Base-by-base conservation (phyloP, 1,284 basidiomycete genomes). In the Pseudomicrostroma phylloplanum region DNA sequence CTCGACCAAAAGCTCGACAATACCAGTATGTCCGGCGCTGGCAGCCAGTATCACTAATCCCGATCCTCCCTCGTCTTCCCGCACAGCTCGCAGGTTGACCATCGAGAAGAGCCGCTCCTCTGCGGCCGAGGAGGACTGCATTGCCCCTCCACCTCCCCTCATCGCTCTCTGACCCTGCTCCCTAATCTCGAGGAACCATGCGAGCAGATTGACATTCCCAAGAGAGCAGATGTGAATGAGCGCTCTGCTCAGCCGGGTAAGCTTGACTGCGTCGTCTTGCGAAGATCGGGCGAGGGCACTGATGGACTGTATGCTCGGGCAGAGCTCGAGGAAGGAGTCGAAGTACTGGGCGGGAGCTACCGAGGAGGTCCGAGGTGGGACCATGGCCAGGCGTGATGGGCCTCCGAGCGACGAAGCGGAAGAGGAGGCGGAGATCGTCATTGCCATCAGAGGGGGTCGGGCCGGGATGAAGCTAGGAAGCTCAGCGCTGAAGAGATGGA, bases 21-120 rank as follows among this genome's bases (percentile, higher is more conserved):
- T 66, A 43, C 74, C 72, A n/a, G 71, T 67, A 46, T 76, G 72
- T 2, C 72, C 73, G 2, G 68, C 66, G 19, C 66, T 68, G 17
- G 70, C 60, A 4, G 73, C 73, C 17, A 76, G 67, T n/a, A 69
- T 67, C 6, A 76, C 64, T 4, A 72, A 69, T 17, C 73, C 72
- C n/a, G 62, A 62, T 53, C 66, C 70, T 15, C 71, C 65, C 12
- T 70, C 71, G 53, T 74, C 72, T 3, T 63, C 19, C n/a, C 55
- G n/a, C 48, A 56, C 26, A 12, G 63, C 61, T n/a, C 64, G 17
- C 21, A 48, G 48, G 6, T 53, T 30, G 6, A 53, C 8, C 39
- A 42, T 39, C 36, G n/a, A 58, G 57, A 40, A 68, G 62, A 12
- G 54, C 58, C 61, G 56, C 9, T 56, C 64, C 12, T 60, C 54